A percentile compares a stretch with the other conserved stretches of the same genome.
These are phyloP conservation scores for Globisporangium recalcitrans DNA, from an alignment of 352 stramenopile species.

Conservation along the genomic window DNA sequence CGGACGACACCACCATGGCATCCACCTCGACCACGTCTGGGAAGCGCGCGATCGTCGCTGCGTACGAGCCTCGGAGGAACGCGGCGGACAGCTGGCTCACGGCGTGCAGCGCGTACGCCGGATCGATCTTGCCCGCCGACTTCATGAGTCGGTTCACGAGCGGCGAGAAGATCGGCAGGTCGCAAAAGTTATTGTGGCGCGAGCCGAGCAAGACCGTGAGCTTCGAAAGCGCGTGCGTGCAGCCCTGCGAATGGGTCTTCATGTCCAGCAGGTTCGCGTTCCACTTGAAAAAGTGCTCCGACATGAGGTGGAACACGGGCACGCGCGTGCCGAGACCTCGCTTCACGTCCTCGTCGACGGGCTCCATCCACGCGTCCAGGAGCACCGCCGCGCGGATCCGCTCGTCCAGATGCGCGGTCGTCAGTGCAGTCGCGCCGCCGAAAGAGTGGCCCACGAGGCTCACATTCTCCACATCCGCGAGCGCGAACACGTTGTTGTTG, in stretches of 20 bases:
- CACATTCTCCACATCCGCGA: conserved; percentile 30
- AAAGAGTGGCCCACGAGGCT: conserved; percentile 58
- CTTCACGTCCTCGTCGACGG: conserved; percentile 34
- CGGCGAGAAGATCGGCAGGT: conserved; percentile 61
- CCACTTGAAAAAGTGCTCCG: conserved; percentile 59
- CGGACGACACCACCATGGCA: background rate
- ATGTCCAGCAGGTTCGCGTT: conserved; percentile 40
- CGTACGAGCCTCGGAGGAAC: conserved; percentile 39
- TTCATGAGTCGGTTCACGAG: conserved; percentile 46
- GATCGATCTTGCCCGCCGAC: conserved; percentile 41
- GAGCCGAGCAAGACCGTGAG: conserved; percentile 38
- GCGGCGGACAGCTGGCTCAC: conserved; percentile 41
- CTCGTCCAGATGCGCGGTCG: conserved; percentile 38
- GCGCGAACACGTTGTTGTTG: conserved; percentile 24
- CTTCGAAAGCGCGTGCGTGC: conserved; percentile 28
- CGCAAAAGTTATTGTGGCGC: conserved; percentile 73
- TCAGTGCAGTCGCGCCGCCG: conserved; percentile 52
- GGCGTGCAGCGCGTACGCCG: conserved; percentile 33
- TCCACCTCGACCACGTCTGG: conserved; percentile 27
- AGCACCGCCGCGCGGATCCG: conserved; percentile 45
- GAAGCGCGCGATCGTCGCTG: conserved; percentile 23
- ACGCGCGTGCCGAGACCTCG: conserved; percentile 30
- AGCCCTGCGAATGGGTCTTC: conserved; percentile 32
- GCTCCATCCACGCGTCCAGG: conserved; percentile 68
- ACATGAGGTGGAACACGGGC: conserved; percentile 55